Percentiles rank a stretch among this genome's conserved stretches.
phyloP scores from a whole-genome alignment of 768 basidiomycete species.

The Kwoniella newhampshirensis region DNA sequence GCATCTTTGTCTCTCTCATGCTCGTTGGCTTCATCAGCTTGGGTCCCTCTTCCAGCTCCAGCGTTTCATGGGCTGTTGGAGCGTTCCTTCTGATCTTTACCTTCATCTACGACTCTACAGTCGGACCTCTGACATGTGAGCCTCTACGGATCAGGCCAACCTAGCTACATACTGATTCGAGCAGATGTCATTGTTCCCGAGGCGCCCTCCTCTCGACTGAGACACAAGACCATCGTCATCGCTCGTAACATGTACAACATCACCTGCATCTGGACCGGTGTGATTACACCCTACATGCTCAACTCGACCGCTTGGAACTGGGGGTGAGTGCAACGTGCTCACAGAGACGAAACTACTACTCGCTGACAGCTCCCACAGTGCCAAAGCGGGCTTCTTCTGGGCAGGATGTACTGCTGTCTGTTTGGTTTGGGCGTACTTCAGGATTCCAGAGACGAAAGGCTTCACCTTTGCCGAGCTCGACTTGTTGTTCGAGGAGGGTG shows the following conservation, averaged over 20 bases:
- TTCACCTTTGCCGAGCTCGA: too few species aligned
- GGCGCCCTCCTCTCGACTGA: conserved; percentile 36
- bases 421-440: conserved; percentile 38
- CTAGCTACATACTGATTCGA: not conserved
- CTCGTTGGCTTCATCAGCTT: conserved; percentile 13
- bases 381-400: conserved; percentile 37
- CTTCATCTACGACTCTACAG: conserved; percentile 34
- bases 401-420: conserved; percentile 26
- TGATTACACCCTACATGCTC: conserved; percentile 45
- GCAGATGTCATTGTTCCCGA: conserved; percentile 39
- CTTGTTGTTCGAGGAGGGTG: too few species aligned
- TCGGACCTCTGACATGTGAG: conserved; percentile 39
- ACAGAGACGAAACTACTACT: not conserved
- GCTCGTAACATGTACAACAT: conserved; percentile 30
- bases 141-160: not conserved
- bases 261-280: conserved; percentile 20
- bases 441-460: conserved; percentile 31
- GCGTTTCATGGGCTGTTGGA: not conserved
- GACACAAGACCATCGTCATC: conserved; percentile 47
- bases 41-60: not conserved
- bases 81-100: conserved; percentile 16
- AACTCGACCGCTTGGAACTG: conserved; percentile 38
- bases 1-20: conserved; percentile 11
- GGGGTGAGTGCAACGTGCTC: conserved; percentile 7
- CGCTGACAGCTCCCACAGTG: conserved; percentile 1